A percentile compares a stretch with the other conserved stretches of the same genome.
Conservation (phyloP, 257 asterid species). For the Ballota nigra region DNA sequence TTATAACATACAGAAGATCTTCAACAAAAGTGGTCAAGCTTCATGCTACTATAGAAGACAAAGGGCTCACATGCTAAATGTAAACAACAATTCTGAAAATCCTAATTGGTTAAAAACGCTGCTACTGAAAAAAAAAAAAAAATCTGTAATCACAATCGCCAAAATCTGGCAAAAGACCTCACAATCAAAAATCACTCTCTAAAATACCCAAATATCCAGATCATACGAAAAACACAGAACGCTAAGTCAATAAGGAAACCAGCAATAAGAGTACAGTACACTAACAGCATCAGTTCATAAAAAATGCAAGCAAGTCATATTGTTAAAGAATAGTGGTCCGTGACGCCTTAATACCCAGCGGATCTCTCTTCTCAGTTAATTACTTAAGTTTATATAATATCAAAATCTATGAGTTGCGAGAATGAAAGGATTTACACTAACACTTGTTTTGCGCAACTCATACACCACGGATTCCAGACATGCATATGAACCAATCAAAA, state of each 20-base stretch:
- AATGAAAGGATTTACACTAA: background rate
- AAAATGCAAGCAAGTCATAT: too few species aligned
- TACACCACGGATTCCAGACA: background rate
- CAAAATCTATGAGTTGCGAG: too few species aligned
- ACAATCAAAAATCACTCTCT: background rate
- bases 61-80: too few species aligned
- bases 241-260: too few species aligned
- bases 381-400: too few species aligned
- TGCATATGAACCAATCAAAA: background rate
- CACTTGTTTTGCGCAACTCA: background rate
- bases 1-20: background rate
- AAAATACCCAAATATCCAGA: background rate
- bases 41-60: too few species aligned
- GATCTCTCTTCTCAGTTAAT: background rate
- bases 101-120: background rate
- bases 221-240: background rate
- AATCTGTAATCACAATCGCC: background rate
- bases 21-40: background rate
- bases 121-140: background rate
- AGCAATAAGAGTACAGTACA: too few species aligned
- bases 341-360: background rate
- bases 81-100: too few species aligned
- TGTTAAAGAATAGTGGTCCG: too few species aligned
- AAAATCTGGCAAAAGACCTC: background rate
- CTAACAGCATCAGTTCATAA: too few species aligned